Conservation (phyloP, 192 early-diverging fungal genomes). For the Rhizophagus clarus region DNA sequence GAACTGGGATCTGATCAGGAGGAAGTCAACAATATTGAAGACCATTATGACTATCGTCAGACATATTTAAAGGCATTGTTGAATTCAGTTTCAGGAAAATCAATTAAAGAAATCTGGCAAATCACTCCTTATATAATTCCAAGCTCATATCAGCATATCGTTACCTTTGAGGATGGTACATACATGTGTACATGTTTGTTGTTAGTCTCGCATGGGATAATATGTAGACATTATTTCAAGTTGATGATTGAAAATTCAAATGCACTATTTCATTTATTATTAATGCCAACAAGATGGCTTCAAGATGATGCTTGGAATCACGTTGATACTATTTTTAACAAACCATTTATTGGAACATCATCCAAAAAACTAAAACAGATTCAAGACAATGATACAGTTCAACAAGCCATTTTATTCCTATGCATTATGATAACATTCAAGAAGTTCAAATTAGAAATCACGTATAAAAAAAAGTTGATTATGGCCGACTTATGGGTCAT, state of each 20-base stretch:
- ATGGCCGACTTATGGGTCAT: background rate
- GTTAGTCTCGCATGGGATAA: background rate
- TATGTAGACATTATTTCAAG: background rate
- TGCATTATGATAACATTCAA: constrained; percentile 9
- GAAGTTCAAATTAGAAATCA: background rate
- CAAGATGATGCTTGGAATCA: background rate
- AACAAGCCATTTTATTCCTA: background rate
- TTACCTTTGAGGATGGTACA: background rate
- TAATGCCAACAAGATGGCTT: constrained; percentile 1
- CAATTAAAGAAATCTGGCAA: background rate
- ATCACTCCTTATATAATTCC: background rate
- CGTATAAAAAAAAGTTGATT: background rate
- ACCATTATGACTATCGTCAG: background rate
- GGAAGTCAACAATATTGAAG: background rate
- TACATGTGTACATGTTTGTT: background rate
- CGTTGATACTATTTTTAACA: background rate
- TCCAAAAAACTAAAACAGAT: background rate
- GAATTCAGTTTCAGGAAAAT: background rate
- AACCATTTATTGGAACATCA: constrained; percentile 6
- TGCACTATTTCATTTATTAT: background rate
- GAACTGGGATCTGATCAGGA: background rate
- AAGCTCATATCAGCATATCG: constrained; percentile 5
- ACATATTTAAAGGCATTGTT: background rate
- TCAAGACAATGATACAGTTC: background rate
- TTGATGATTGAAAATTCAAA: constrained; percentile 1